Percentiles rank a stretch among this genome's conserved stretches.
phyloP scores from a whole-genome alignment of 2,329 filamentous ascomycete genomes.

The Aspergillus viridinutans region DNA sequence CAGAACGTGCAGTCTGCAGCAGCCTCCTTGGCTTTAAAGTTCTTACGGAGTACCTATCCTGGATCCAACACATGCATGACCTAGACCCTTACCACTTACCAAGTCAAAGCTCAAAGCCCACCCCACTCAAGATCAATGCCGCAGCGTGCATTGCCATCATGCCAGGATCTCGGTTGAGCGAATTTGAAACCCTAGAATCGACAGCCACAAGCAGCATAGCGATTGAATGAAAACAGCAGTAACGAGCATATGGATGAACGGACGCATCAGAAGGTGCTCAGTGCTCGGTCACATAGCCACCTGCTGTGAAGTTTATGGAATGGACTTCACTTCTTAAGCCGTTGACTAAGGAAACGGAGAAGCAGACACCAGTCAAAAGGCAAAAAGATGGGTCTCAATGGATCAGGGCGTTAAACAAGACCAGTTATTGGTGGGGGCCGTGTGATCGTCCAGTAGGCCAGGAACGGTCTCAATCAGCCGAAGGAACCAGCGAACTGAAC shows the following conservation, averaged over 20 bases:
- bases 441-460: slow-evolving; percentile 6
- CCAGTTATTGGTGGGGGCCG: not conserved
- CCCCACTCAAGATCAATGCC: slow-evolving; percentile 10
- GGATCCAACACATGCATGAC: slow-evolving; percentile 5
- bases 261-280: not conserved
- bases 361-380: slow-evolving; percentile 3
- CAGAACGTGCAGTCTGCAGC: slow-evolving; percentile 7
- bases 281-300: not conserved
- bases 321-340: not conserved
- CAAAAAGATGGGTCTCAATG: slow-evolving; percentile 2
- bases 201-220: not conserved
- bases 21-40: slow-evolving; percentile 2
- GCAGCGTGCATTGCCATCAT: not conserved
- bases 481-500: not conserved
- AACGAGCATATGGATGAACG: not conserved
- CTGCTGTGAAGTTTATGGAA: not conserved
- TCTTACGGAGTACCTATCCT: not conserved
- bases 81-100: not conserved
- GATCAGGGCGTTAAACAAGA: slow-evolving; percentile 1
- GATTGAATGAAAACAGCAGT: not conserved
- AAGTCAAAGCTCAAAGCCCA: not conserved
- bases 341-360: not conserved
- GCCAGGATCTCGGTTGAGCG: not conserved
- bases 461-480: not conserved
- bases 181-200: not conserved